A percentile compares a stretch with the other conserved stretches of the same genome.
phyloP scores from a whole-genome alignment of 768 basidiomycete genomes.

The Bullera alba region DNA sequence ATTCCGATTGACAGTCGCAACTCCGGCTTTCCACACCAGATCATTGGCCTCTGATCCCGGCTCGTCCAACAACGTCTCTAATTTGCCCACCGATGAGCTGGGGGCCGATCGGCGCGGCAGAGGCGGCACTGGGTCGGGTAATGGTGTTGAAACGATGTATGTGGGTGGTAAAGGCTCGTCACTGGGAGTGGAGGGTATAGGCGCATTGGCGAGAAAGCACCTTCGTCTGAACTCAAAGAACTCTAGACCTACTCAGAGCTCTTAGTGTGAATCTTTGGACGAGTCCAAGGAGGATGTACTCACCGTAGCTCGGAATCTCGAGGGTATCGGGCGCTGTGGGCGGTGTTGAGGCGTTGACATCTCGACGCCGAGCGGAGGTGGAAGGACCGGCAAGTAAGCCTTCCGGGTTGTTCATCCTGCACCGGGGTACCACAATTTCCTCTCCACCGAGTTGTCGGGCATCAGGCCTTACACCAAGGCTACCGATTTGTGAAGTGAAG shows the following conservation, averaged over 20 bases:
- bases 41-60: constrained; percentile 23
- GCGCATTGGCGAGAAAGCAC: constrained; percentile 26
- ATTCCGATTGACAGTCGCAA: constrained; percentile 11
- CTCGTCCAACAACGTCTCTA: constrained; percentile 21
- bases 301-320: not conserved
- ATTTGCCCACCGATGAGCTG: constrained; percentile 10
- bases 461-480: not conserved
- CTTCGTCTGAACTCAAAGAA: constrained; percentile 36
- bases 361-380: too few relatives aligned
- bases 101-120: not conserved
- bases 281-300: not conserved
- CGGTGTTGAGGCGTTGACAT: not conserved
- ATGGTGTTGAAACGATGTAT: constrained; percentile 13
- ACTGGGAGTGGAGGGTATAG: constrained; percentile 9
- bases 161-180: constrained; percentile 1
- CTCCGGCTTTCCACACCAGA: constrained; percentile 23
- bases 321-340: not conserved
- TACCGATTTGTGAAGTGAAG: not conserved
- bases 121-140: constrained; percentile 12
- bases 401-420: too few relatives aligned
- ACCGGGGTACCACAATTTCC: too few relatives aligned
- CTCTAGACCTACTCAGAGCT: constrained; percentile 20
- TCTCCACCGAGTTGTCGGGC: not conserved
- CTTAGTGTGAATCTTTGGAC: not conserved
- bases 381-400: too few relatives aligned